These are phyloP conservation scores for Astragalus membranaceus DNA, from an alignment of 306 rosid species.

Conservation along the genomic window DNA sequence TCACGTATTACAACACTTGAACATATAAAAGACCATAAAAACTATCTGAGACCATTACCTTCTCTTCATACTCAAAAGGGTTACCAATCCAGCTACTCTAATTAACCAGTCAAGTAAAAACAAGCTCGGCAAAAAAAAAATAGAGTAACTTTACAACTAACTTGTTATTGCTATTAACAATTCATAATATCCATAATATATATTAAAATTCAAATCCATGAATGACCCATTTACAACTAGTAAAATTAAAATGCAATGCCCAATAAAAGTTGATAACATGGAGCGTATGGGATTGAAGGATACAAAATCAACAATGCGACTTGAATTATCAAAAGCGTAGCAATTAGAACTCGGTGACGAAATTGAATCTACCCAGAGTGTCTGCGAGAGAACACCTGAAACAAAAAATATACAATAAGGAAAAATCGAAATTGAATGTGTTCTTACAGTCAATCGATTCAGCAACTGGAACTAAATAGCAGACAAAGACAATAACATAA, in stretches of 20 bases:
- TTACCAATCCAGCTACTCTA: conserved; percentile 81
- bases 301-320: conserved; percentile 89
- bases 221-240: background rate
- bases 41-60: conserved; percentile 44
- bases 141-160: background rate
- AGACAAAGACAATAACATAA: background rate
- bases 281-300: conserved; percentile 34
- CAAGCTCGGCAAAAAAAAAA: background rate
- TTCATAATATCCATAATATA: background rate
- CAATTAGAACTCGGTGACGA: conserved; percentile 63
- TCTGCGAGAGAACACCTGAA: conserved; percentile 51
- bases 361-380: conserved; percentile 39
- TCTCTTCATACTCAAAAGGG: conserved; percentile 53
- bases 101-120: conserved; percentile 38
- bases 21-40: background rate
- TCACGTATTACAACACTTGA: background rate
- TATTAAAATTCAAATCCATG: background rate
- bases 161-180: background rate
- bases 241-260: background rate
- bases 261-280: background rate
- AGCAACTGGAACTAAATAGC: background rate
- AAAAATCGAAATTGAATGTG: background rate
- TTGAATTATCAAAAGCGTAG: conserved; percentile 70
- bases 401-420: background rate
- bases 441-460: background rate